These are phyloP conservation scores for Phytophthora sp. DNA, from an alignment of 352 stramenopile genomes.

Conservation along the genomic window DNA sequence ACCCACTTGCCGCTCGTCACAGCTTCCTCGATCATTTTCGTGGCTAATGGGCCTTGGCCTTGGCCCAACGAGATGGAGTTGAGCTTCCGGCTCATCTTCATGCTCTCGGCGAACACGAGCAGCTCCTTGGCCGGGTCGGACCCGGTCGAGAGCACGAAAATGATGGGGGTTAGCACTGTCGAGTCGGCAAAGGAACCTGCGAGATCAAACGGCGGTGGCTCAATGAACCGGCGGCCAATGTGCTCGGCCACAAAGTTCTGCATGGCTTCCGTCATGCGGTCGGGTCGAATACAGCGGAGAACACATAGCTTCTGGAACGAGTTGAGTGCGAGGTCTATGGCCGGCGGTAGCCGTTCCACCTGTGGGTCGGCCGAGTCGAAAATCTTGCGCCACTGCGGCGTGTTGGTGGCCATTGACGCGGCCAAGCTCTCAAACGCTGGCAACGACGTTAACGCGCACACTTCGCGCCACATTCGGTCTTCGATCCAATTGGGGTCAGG, in stretches of 20 bases:
- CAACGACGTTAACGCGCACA: slow-evolving; percentile 75
- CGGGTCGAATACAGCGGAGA: slow-evolving; percentile 75
- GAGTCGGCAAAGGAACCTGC: slow-evolving; percentile 92
- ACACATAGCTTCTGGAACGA: slow-evolving; percentile 87
- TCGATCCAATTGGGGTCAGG: slow-evolving; percentile 71
- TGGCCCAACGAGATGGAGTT: slow-evolving; percentile 94
- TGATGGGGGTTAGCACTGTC: slow-evolving; percentile 89
- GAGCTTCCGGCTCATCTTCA: slow-evolving; percentile 90
- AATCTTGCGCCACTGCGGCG: slow-evolving; percentile 63
- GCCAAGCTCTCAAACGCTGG: slow-evolving; percentile 66
- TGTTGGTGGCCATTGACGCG: slow-evolving; percentile 56
- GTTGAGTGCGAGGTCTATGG: slow-evolving; percentile 66
- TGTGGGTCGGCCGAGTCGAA: slow-evolving; percentile 87
- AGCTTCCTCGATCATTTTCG: slow-evolving; percentile 91
- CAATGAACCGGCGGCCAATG: slow-evolving; percentile 90
- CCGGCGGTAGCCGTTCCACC: slow-evolving; percentile 70
- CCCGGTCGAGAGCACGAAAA: slow-evolving; percentile 94
- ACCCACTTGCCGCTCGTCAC: slow-evolving; percentile 94
- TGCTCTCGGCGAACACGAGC: slow-evolving; percentile 88
- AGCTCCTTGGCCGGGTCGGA: slow-evolving; percentile 94
- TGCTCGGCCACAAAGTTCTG: slow-evolving; percentile 89
- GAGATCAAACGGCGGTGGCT: slow-evolving; percentile 92
- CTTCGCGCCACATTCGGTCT: slow-evolving; percentile 76
- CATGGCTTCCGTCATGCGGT: slow-evolving; percentile 90
- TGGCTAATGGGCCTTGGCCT: slow-evolving; percentile 91